Base-by-base conservation (phyloP, 805 yeast genomes). In the Starmerella vaccinii region DNA sequence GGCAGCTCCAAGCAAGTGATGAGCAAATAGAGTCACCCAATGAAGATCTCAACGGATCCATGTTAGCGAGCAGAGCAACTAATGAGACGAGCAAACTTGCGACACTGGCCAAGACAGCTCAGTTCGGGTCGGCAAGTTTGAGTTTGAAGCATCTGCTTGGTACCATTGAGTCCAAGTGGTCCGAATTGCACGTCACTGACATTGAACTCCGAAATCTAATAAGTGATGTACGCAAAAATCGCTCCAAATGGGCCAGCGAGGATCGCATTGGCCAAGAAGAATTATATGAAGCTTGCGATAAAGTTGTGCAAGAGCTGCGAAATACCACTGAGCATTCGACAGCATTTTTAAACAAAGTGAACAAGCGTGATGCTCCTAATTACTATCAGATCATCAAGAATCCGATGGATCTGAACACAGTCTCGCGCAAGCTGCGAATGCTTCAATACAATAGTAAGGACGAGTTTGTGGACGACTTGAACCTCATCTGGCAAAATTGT, bases 171-270 rank as follows among this genome's bases (percentile, higher is more conserved):
- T 78, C 76, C 23, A 79, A 83, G 52, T 77, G 95, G 59, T 85
- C 86, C n/a, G 76, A 78, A 53, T 70, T 90, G 50, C 60, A 64
- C 2, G 71, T 92, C 29, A 80, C 86, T 10, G 97, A 90, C 61
- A 71, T 77, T 50, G 97, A 92, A 63, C 75, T 92, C 50, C 78
- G 90, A 53, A 83, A 83, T 53, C 71, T 92, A 55, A 82, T 92
- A 49, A 77, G 85, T 75, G 98, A 92, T 63, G 97, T 92, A 9
- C 75, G 97, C 46, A 92, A 89, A 60, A 90, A 89, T 63, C 72
- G 97, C 52, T 94, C 97, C 0, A 92, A 92, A 67, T 92, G 98
- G 99, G 94, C 97, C 8, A 85, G 85, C 51, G 97, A 92, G 63
- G 95, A 89, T 51, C 75, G 84, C 54, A 81, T 92, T 40, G 99